phyloP scores from a whole-genome alignment of 306 rosid genomes.

The Hippophae gyantsensis region DNA sequence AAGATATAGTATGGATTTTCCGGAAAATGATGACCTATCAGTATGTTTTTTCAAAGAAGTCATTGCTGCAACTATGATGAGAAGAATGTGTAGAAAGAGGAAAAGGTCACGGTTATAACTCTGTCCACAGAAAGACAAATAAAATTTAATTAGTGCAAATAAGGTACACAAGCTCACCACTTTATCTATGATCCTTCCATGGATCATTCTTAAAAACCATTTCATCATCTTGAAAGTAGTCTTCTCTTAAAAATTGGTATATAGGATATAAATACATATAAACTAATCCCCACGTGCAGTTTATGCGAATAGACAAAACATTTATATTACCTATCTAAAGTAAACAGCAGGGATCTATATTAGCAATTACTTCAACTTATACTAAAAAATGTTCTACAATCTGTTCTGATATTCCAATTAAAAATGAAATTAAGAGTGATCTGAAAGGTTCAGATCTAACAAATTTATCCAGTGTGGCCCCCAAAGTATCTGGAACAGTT shows the following conservation, averaged over 20 bases:
- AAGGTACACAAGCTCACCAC: background rate
- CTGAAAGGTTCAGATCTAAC: too few species aligned
- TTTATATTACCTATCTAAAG: too few species aligned
- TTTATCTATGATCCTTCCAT: background rate
- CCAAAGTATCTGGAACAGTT: too few species aligned
- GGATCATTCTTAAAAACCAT: background rate
- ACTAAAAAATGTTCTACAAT: too few species aligned
- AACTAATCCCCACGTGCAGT: background rate
- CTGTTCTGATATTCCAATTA: too few species aligned
- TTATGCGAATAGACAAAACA: background rate
- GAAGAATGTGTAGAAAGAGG: slow-evolving; percentile 77
- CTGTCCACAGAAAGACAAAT: slow-evolving; percentile 37
- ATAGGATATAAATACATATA: slow-evolving; percentile 1
- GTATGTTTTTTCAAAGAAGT: slow-evolving; percentile 87
- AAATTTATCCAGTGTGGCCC: too few species aligned
- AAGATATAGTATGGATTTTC: slow-evolving; percentile 72
- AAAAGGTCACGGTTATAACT: slow-evolving; percentile 88
- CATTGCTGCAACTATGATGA: slow-evolving; percentile 82
- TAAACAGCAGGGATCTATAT: too few species aligned
- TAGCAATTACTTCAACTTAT: too few species aligned
- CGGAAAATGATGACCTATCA: slow-evolving; percentile 73
- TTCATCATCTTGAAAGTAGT: slow-evolving; percentile 1
- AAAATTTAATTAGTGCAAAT: slow-evolving; percentile 15
- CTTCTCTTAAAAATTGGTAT: background rate
- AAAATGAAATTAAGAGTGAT: too few species aligned